Conservation (phyloP, 2,329 filamentous ascomycete genomes). For the Lachnum nothofagi region DNA sequence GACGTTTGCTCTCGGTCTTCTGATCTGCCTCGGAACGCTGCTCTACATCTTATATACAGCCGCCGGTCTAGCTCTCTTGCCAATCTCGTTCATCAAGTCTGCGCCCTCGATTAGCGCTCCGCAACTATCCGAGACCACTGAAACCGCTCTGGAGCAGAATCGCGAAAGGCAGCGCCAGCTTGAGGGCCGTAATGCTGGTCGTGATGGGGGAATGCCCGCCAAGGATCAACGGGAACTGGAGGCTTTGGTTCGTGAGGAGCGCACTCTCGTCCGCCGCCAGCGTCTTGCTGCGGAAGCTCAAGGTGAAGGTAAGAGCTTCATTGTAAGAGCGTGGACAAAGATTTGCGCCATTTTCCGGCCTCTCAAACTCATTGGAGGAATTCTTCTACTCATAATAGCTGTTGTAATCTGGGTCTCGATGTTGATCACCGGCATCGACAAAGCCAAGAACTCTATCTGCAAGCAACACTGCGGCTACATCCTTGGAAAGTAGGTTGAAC, state of each 20-base stretch:
- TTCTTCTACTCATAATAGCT: conserved; percentile 69
- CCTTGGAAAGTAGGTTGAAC: conserved; percentile 49
- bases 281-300: conserved; percentile 77
- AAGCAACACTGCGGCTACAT: conserved; percentile 89
- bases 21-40: conserved; percentile 79
- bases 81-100: conserved; percentile 86
- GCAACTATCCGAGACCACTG: conserved; percentile 69
- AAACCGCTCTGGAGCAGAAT: conserved; percentile 78
- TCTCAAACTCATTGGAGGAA: conserved; percentile 78
- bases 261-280: conserved; percentile 83
- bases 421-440: conserved; percentile 93
- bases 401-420: conserved; percentile 82
- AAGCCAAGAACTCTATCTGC: conserved; percentile 91
- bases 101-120: conserved; percentile 81
- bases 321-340: conserved; percentile 75
- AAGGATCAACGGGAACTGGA: conserved; percentile 89
- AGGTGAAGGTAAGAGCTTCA: conserved; percentile 68
- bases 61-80: conserved; percentile 79
- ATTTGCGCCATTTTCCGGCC: conserved; percentile 77
- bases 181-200: conserved; percentile 76
- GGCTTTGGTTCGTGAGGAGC: conserved; percentile 79
- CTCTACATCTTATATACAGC: conserved; percentile 87
- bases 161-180: conserved; percentile 88
- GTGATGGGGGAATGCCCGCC: conserved; percentile 66
- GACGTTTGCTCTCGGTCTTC: conserved; percentile 81